Evolutionary conservation across 2,329 filamentous ascomycete genomes (phyloP).

Genomic region (Aspergillus sp.): DNA sequence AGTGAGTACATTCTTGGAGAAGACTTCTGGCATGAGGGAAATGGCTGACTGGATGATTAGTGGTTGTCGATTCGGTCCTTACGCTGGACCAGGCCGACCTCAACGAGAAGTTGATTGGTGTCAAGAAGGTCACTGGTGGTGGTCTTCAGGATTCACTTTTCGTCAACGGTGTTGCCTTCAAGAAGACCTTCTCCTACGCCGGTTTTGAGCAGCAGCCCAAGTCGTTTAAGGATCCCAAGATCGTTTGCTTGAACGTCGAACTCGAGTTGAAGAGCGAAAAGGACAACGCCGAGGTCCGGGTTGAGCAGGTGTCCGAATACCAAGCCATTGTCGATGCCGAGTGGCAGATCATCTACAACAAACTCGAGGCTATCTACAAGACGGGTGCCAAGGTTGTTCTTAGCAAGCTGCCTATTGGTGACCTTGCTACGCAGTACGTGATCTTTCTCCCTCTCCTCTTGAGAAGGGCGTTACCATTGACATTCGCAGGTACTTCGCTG

Average conservation of each 20-base stretch:
- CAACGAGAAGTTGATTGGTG: constrained; percentile 94
- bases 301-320: constrained; percentile 98
- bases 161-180: constrained; percentile 97
- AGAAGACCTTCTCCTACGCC: constrained; percentile 98
- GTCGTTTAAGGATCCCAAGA: constrained; percentile 86
- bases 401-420: constrained; percentile 93
- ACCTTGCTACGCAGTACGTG: constrained; percentile 78
- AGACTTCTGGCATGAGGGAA: background rate
- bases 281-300: constrained; percentile 96
- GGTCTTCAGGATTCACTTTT: constrained; percentile 94
- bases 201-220: constrained; percentile 99
- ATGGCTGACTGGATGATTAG: constrained; percentile 39
- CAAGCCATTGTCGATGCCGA: constrained; percentile 98
- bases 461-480: constrained; percentile 1
- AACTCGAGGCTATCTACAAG: constrained; percentile 89
- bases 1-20: constrained; percentile 47
- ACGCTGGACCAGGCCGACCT: constrained; percentile 94
- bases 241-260: constrained; percentile 96
- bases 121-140: constrained; percentile 97
- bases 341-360: constrained; percentile 99
- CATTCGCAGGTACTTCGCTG: constrained; percentile 67
- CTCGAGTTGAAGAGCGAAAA: constrained; percentile 98
- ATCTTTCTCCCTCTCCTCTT: background rate
- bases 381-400: constrained; percentile 96
- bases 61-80: constrained; percentile 96